Base-by-base conservation (phyloP, 2,329 filamentous ascomycete species). In the Diaporthe vexans region DNA sequence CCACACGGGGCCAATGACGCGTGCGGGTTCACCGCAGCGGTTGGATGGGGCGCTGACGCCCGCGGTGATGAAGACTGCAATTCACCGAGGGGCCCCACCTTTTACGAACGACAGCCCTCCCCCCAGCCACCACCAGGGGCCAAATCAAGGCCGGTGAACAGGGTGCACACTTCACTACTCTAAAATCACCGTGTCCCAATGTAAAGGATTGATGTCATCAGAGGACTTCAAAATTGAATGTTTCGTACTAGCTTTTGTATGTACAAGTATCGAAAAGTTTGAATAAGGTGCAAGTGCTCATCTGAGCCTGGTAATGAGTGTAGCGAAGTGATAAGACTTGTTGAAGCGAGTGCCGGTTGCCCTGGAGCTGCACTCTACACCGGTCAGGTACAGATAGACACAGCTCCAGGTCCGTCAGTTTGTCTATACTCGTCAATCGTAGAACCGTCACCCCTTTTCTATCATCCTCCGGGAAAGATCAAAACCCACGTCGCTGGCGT, bases 361-460 rank as follows among this genome's bases (percentile, higher is more conserved):
- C 11, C 51, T 24, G n/a, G 70, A 68, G 17, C 63, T 29, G 46
- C 10, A 37, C 63, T 10, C 63, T 29, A 33, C 10, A 37, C 63
- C 63, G 37, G n/a, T 29, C 63, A 54, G 63, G n/a, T 54, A 24
- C 48, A 54, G n/a, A 26, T 21, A 40, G 63, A 26, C 29, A 58
- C 24, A 56, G 46, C 33, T 51, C 73, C 57, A 63, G 40, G 10
- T n/a, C 72, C 72, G 67, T 74, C 29, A 37, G 57, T 74, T 73
- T 72, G 26, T 74, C 58, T 69, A 61, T 71, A 73, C 71, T 63
- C 51, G 74, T 73, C 48, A 75, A 58, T 73, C 74, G 65, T 75
- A 43, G 61, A 63, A 52, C 70, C 57, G 71, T 73, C 71, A 59
- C 51, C 24, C 51, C 63, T 46, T 59, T 40, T 67, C 54, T 33